Conservation (phyloP, 805 yeast species). For the Saccharomycodes ludwigii region DNA sequence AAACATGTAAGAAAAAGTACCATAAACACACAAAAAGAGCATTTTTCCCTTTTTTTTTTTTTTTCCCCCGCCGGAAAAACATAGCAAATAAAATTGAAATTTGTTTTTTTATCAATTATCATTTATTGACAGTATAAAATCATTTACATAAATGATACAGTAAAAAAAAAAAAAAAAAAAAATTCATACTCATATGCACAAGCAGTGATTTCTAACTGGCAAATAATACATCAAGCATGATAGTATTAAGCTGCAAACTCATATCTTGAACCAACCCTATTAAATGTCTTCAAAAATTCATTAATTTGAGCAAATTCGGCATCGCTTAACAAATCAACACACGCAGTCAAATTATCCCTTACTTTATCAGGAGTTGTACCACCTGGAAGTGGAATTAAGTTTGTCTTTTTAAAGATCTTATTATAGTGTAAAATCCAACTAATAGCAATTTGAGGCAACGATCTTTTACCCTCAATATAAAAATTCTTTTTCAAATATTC, state of each 20-base stretch:
- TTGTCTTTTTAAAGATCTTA: conserved; percentile 28
- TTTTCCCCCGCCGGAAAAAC: too few relatives aligned
- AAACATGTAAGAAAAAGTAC: too few relatives aligned
- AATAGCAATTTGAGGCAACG: conserved; percentile 56
- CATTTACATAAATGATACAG: too few relatives aligned
- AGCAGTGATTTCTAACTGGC: too few relatives aligned
- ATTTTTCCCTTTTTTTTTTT: too few relatives aligned
- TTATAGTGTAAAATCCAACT: conserved; percentile 47
- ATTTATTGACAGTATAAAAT: too few relatives aligned
- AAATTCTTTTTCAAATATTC: conserved; percentile 30
- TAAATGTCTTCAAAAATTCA: conserved; percentile 28
- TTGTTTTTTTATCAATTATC: too few relatives aligned
- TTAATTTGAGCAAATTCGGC: conserved; percentile 45
- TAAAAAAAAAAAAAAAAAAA: too few relatives aligned
- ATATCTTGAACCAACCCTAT: conserved; percentile 46
- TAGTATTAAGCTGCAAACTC: conserved; percentile 18
- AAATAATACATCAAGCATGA: too few relatives aligned
- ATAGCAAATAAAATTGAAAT: too few relatives aligned
- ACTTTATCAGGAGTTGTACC: conserved; percentile 50
- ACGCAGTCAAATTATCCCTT: conserved; percentile 40
- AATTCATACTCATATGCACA: too few relatives aligned
- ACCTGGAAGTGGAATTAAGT: conserved; percentile 71
- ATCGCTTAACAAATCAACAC: conserved; percentile 33
- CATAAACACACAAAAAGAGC: too few relatives aligned
- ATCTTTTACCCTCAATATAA: conserved; percentile 30